A percentile compares a stretch with the other conserved stretches of the same genome.
These are phyloP conservation scores for Groenewaldozyma salmanticensis DNA, from an alignment of 805 yeast species.

Conservation along the genomic window DNA sequence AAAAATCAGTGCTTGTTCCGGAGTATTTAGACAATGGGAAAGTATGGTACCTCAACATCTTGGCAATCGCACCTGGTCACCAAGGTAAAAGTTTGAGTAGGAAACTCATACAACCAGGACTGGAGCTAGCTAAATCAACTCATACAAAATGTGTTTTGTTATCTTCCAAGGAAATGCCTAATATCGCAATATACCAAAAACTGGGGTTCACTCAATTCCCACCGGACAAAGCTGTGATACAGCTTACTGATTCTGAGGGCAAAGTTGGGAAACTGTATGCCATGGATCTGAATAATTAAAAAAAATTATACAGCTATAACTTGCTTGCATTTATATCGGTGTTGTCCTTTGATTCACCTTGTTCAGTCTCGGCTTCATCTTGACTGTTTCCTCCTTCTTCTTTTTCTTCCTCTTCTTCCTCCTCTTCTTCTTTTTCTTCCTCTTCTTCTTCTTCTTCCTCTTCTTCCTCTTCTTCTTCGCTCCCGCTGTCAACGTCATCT, in stretches of 20 bases:
- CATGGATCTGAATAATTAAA: no score
- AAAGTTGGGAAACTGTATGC: neutral
- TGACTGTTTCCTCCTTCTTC: neutral
- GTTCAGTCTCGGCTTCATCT: no score
- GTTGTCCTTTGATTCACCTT: no score
- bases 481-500: no score
- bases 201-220: slow-evolving; percentile 2
- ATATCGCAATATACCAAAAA: slow-evolving; percentile 5
- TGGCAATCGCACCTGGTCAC: slow-evolving; percentile 2
- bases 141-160: slow-evolving; percentile 3
- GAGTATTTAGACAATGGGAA: neutral
- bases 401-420: slow-evolving; percentile 2
- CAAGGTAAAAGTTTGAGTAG: slow-evolving; percentile 4
- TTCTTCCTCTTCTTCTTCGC: slow-evolving; percentile 6
- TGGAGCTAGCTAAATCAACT: slow-evolving; percentile 1
- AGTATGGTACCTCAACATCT: slow-evolving; percentile 4
- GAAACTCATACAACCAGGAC: neutral
- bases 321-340: no score
- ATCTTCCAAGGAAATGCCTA: slow-evolving; percentile 5
- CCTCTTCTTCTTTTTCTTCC: slow-evolving; percentile 1
- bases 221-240: no score
- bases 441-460: slow-evolving; percentile 5
- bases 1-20: neutral
- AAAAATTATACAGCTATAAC: no score
- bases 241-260: neutral